These are phyloP conservation scores for Haplosporangium sp. DNA, from an alignment of 371 early-diverging fungal species.

Conservation along the genomic window DNA sequence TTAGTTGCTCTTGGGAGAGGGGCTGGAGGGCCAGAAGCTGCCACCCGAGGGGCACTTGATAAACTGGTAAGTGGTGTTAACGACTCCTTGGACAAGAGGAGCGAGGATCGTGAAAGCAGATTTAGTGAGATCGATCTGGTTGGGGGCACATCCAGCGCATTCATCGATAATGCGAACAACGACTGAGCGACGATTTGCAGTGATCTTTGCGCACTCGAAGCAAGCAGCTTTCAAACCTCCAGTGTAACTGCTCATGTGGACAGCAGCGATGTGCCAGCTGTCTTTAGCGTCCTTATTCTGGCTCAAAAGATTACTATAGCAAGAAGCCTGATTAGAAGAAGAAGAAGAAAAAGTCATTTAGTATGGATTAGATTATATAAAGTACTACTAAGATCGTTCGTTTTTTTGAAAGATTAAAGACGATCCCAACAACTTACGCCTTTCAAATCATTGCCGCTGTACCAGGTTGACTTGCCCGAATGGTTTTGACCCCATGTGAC, in stretches of 20 bases:
- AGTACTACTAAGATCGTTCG: neutral
- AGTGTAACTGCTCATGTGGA: conserved; percentile 15
- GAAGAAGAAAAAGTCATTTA: neutral
- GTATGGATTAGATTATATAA: neutral
- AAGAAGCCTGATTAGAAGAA: conserved; percentile 16
- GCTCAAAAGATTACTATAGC: conserved; percentile 38
- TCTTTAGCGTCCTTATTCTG: conserved; percentile 33
- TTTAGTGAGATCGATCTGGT: conserved; percentile 41
- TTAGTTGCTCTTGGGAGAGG: neutral
- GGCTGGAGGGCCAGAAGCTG: conserved; percentile 36
- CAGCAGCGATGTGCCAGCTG: conserved; percentile 45
- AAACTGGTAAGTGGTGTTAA: conserved; percentile 28
- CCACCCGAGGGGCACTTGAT: conserved; percentile 29
- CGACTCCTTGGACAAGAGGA: conserved; percentile 27
- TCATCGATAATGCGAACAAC: conserved; percentile 45
- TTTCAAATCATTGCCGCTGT: conserved; percentile 40
- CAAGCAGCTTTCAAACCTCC: conserved; percentile 19
- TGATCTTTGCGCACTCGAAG: conserved; percentile 48
- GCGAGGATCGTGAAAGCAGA: conserved; percentile 43
- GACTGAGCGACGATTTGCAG: conserved; percentile 17
- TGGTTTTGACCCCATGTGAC: conserved; percentile 7
- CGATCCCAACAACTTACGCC: conserved; percentile 22
- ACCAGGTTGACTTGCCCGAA: conserved; percentile 43
- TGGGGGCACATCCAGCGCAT: conserved; percentile 23
- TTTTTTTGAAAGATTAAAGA: neutral